Evolutionary conservation across 1,284 basidiomycete species (phyloP), one percentile per base, ranked within the genome.

Genomic region (Sporisorium exsertum): DNA sequence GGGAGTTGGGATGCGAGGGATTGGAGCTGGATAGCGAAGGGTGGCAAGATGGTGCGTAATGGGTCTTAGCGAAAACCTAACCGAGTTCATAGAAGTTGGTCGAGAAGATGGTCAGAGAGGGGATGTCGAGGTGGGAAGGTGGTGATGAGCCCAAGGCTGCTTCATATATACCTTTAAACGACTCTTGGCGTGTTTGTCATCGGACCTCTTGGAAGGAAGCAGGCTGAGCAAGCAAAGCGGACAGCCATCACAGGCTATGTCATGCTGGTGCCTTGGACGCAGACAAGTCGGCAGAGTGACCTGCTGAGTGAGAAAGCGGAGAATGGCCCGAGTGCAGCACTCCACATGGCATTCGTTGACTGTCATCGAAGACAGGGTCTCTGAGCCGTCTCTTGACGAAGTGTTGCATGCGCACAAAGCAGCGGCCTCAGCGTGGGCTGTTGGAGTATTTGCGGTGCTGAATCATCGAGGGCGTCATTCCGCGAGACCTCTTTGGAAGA

Each of bases 391-490:
- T 32, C 46, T 47, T 47, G 29, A n/a, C 27, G 47, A 50, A 32
- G 49, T 32, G 29, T 32, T 32, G 49, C 29, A 24, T 43, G 9
- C 20, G 53, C 45, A 42, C 43, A 43, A 45, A 46, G 45, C 29
- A 29, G 16, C 26, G 35, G n/a, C 47, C 40, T 35, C 57, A 29
- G 26, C 45, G 37, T 40, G n/a, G n/a, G n/a, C n/a, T n/a, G n/a
- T 29, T 33, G 10, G 12, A 45, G 27, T 1, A 32, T 20, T n/a
- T n/a, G n/a, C 9, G 33, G 52, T 57, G 61, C 61, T 64, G 61
- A 64, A 40, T 64, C 61, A 64, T 57, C 61, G 16, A 6, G 33
- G 45, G 49, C 61, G 61, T 64, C 61, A 64, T 57, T 22, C 27
- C 26, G 29, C 47, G 27, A 5, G 16, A 10, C 9, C 16, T 15